Evolutionary conservation across 306 rosid species (phyloP), one percentile per base, ranked within the genome.

Genomic region (Astragalus membranaceus): DNA sequence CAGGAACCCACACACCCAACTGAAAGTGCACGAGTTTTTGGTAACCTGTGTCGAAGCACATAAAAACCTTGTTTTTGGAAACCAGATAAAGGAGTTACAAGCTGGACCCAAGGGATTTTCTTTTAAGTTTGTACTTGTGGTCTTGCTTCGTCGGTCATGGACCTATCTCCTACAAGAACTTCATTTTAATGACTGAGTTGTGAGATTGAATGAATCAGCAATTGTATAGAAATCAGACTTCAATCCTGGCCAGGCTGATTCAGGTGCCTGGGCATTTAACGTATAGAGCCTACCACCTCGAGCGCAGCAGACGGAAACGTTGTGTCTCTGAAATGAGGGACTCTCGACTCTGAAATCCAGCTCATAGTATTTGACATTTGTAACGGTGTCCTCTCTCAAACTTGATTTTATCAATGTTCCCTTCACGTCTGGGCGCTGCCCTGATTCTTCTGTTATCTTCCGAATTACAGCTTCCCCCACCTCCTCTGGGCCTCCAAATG

Each of bases 201-300:
- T 79, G 84, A 92, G 87, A 43, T 46, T 78, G 74, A 89, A 92
- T 3, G 97, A 94, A 59, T 82, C 57, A 10, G 96, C 95, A 61
- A 91, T 88, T 46, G 23, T 56, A 26, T 83, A 78, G 77, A 94
- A 87, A 58, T 76, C 86, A 0, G 81, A 80, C 80, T 91, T 78
- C 68, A 91, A 74, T 5, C 32, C 46, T 5, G 83, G 81, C 97
- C 97, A 88, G 5, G 57, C 84, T 5, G 94, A 75, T 82, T 95
- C 96, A 2, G 97, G 97, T 54, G 91, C 92, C 75, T 95, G 99
- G 76, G 95, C 97, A 76, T 95, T 95, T 20, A 94, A 81, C 6
- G 96, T 91, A 35, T 62, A 87, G 16, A 95, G 81, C 73, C 79
- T 83, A 5, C 99, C 99, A 5, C 59, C 75, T 3, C 75, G 69